Conservation (phyloP, 2,329 filamentous ascomycete genomes). For the Emericellopsis atlantica region DNA sequence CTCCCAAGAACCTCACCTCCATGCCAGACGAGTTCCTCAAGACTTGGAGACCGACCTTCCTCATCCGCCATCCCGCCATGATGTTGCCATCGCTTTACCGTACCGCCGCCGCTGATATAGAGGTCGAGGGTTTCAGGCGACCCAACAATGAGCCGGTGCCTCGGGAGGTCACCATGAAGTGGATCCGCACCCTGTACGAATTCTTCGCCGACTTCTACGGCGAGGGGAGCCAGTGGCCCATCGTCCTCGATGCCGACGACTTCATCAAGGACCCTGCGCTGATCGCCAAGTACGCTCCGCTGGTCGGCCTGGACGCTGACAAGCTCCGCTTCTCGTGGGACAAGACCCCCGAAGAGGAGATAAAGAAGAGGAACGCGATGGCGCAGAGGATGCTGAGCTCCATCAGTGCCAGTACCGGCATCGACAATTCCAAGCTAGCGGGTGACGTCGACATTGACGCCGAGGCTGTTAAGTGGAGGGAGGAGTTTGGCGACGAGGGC, state of each 20-base stretch:
- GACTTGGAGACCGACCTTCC: slow-evolving; percentile 18
- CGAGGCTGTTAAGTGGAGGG: slow-evolving; percentile 6
- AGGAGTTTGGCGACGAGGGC: slow-evolving; percentile 4
- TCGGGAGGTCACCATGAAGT: slow-evolving; percentile 13
- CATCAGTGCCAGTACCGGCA: slow-evolving; percentile 1
- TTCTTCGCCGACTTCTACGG: slow-evolving; percentile 16
- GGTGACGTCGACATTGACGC: slow-evolving; percentile 4
- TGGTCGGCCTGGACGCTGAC: slow-evolving; percentile 17
- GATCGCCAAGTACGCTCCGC: slow-evolving; percentile 13
- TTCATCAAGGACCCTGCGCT: slow-evolving; percentile 18
- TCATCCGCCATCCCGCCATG: slow-evolving; percentile 24
- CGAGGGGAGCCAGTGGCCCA: not conserved
- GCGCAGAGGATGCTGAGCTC: slow-evolving; percentile 2
- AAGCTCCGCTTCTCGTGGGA: slow-evolving; percentile 18
- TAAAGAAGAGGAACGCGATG: not conserved
- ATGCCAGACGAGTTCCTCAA: slow-evolving; percentile 20
- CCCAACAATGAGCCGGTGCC: not conserved
- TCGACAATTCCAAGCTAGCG: slow-evolving; percentile 4
- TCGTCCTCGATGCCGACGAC: slow-evolving; percentile 23
- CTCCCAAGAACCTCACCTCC: slow-evolving; percentile 15
- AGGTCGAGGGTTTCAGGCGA: slow-evolving; percentile 1
- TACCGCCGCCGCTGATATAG: not conserved
- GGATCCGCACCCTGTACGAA: slow-evolving; percentile 19
- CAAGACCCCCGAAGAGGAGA: slow-evolving; percentile 1
- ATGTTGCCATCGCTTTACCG: slow-evolving; percentile 22